Percentiles rank a stretch among this genome's conserved stretches.
Conservation (phyloP, 106 monocot species). For the Alisma plantagoaquatica region DNA sequence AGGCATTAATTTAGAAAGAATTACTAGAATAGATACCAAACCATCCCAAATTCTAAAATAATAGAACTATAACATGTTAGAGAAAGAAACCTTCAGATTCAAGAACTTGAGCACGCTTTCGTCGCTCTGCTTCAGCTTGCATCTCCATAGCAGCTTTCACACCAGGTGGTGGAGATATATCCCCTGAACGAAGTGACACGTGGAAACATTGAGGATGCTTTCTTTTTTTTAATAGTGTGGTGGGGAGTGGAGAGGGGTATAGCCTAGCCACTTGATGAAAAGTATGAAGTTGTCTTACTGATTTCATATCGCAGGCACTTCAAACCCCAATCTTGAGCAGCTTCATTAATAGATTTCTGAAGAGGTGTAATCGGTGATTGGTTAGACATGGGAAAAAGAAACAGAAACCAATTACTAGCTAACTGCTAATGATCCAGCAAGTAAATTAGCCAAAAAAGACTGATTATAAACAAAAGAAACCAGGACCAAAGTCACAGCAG, state of each 20-base stretch:
- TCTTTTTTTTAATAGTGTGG: no score
- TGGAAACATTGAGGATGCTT: background rate
- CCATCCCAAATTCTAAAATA: background rate
- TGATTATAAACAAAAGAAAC: no score
- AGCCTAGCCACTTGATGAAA: background rate
- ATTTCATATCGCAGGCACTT: constrained; percentile 94
- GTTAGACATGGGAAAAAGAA: no score
- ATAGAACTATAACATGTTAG: background rate
- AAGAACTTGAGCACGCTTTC: constrained; percentile 92
- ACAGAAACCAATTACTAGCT: no score
- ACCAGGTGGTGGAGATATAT: constrained; percentile 89
- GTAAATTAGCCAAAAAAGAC: no score
- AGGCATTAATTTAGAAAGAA: background rate
- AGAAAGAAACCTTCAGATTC: constrained; percentile 74
- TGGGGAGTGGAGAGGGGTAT: no score
- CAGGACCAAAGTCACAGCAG: no score
- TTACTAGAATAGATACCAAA: background rate
- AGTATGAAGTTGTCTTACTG: constrained; percentile 27
- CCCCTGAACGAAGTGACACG: constrained; percentile 49
- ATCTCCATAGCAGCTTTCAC: constrained; percentile 96
- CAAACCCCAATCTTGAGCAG: constrained; percentile 85
- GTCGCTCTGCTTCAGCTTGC: constrained; percentile 99
- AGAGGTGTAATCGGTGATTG: no score
- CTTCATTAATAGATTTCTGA: constrained; percentile 89
- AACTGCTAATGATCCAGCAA: no score